Evolutionary conservation across 116 monocot species (phyloP), one percentile per base, ranked within the genome.

Genomic region (Dioscorea cayenensis): DNA sequence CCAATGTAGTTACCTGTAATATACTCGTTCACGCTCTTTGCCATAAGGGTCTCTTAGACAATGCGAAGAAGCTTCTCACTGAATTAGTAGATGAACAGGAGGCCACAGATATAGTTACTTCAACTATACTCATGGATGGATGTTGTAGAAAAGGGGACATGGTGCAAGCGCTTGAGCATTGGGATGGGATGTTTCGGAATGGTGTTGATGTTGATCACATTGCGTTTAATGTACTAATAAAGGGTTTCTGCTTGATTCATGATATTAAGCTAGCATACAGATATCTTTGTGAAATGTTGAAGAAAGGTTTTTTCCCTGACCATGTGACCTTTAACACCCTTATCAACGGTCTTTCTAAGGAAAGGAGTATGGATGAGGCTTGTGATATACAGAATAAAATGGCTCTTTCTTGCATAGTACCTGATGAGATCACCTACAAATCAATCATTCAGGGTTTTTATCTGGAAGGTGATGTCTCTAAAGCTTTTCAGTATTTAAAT

Each of bases 241-340:
- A 81, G 72, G 91, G 91, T 13, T 81, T 83, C 60, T 83, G 83
- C 72, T 77, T 81, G 74, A 63, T 73, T 55, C 58, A 73, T 19
- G 79, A 85, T 38, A 73, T 81, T 73, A 83, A 79, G 27, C 55
- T 55, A 64, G 83, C 91, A 18, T 81, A 76, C 60, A 83, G 62
- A 60, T 88, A 72, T 72, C 35, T 85, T 21, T 75, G 71, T 67
- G 87, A 91, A 32, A 83, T 91, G 88, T 62, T 85, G 22, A 91
- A 91, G 60, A 88, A 77, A 66, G 91, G 91, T 18, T 78, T 85
- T 66, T 63, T 75, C 59, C 91, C 91, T 19, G 91, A 91, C 65
- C 3, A 83, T 69, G 74, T 91, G 71, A 91, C 88, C 14, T 91
- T 83, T 63, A 91, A 91, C 73, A 91, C 79, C 66, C 81, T 91